These are phyloP conservation scores for Calonectria multiphialidica DNA, from an alignment of 2,329 filamentous ascomycete species.

Conservation along the genomic window DNA sequence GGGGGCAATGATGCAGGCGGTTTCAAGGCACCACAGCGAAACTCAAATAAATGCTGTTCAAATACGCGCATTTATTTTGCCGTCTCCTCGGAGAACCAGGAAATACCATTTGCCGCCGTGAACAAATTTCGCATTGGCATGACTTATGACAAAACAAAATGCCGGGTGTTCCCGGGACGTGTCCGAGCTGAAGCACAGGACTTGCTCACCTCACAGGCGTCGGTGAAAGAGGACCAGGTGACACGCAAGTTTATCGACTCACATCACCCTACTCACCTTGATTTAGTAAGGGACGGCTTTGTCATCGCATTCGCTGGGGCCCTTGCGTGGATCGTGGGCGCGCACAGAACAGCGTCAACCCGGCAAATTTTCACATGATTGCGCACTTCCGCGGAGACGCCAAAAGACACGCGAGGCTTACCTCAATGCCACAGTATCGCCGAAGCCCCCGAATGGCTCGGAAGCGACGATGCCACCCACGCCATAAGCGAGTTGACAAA, in stretches of 20 bases:
- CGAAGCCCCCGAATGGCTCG: background rate
- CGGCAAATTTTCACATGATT: constrained; percentile 5
- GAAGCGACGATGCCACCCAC: background rate
- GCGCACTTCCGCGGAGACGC: constrained; percentile 2
- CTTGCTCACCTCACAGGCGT: background rate
- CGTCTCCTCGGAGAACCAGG: constrained; percentile 2
- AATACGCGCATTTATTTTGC: background rate
- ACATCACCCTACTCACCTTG: background rate
- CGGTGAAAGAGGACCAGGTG: background rate
- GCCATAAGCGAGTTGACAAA: constrained; percentile 2
- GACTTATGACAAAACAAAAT: background rate
- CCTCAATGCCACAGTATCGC: background rate
- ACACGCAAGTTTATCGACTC: background rate
- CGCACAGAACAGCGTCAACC: background rate
- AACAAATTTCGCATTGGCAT: background rate
- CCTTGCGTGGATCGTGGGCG: background rate
- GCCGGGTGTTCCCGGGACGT: background rate
- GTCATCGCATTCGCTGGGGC: background rate
- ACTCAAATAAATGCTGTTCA: background rate
- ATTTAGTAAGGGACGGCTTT: background rate
- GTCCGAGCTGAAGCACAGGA: background rate
- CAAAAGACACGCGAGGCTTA: background rate
- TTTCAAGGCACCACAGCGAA: background rate
- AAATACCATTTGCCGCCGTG: background rate
- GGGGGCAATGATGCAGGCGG: background rate